Percentiles rank a stretch among this genome's conserved stretches.
Conservation (phyloP, 2,329 filamentous ascomycete genomes). For the Aspergillus calidoustus region DNA sequence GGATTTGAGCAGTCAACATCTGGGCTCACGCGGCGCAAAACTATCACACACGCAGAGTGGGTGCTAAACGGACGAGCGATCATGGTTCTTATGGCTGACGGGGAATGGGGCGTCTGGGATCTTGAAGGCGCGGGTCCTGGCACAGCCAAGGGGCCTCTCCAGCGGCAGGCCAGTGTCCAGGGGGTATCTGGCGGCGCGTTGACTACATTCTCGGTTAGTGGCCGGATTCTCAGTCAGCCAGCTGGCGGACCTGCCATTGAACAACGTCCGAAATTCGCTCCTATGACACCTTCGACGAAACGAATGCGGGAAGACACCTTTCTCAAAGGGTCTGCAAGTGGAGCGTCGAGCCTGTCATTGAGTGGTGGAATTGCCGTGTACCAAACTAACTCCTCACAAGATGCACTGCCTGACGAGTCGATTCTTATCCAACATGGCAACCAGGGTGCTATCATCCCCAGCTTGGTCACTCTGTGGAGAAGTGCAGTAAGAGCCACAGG, state of each 20-base stretch:
- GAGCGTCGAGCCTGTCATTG: constrained; percentile 35
- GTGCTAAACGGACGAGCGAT: constrained; percentile 50
- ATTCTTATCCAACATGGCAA: constrained; percentile 49
- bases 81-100: constrained; percentile 51
- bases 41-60: constrained; percentile 52
- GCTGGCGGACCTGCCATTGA: constrained; percentile 30
- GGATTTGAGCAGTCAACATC: constrained; percentile 42
- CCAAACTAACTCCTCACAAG: constrained; percentile 40
- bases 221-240: constrained; percentile 40
- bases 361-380: constrained; percentile 49
- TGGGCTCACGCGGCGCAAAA: constrained; percentile 43
- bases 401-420: constrained; percentile 47
- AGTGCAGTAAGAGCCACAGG: constrained; percentile 43
- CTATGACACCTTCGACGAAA: constrained; percentile 54
- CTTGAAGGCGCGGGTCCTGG: constrained; percentile 51
- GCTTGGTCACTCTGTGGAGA: constrained; percentile 50
- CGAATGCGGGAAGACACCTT: constrained; percentile 51
- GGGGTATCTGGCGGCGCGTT: constrained; percentile 47
- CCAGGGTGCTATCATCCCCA: constrained; percentile 48
- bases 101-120: constrained; percentile 57
- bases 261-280: constrained; percentile 46
- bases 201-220: constrained; percentile 48
- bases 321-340: constrained; percentile 42
- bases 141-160: constrained; percentile 43
- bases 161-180: constrained; percentile 43